phyloP scores from a whole-genome alignment of 306 rosid genomes.

The Begonia loranthoides region DNA sequence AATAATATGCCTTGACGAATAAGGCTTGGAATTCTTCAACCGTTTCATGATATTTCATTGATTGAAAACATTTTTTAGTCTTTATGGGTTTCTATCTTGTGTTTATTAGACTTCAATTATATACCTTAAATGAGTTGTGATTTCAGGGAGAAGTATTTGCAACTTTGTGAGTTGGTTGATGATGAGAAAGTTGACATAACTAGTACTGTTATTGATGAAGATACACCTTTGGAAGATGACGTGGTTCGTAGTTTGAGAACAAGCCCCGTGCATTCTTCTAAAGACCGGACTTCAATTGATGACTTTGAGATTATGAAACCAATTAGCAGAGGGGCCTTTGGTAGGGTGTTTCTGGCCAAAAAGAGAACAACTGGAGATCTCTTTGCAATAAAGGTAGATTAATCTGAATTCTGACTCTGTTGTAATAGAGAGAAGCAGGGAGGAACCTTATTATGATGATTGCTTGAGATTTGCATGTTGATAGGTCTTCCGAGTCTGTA shows the following conservation, averaged over 20 bases:
- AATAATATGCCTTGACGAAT: too few relatives aligned
- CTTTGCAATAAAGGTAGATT: conserved; percentile 81
- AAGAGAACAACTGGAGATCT: conserved; percentile 98
- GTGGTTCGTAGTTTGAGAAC: conserved; percentile 86
- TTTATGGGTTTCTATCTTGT: too few relatives aligned
- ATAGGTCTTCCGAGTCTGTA: too few relatives aligned
- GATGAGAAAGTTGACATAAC: conserved; percentile 75
- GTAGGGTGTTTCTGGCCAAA: conserved; percentile 96
- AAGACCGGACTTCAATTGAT: conserved; percentile 92
- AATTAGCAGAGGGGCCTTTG: conserved; percentile 98
- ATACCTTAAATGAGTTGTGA: conserved; percentile 16
- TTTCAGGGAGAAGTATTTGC: conserved; percentile 92
- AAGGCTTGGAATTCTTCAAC: too few relatives aligned
- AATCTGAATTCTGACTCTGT: not conserved
- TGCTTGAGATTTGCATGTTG: too few relatives aligned
- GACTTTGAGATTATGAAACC: conserved; percentile 96
- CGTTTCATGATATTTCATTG: too few relatives aligned
- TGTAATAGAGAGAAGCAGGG: too few relatives aligned
- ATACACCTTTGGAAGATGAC: conserved; percentile 79
- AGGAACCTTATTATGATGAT: too few relatives aligned
- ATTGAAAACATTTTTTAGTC: too few relatives aligned
- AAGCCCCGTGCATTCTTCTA: conserved; percentile 78
- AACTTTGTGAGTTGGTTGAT: conserved; percentile 88
- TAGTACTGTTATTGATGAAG: conserved; percentile 76
- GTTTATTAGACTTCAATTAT: not conserved